phyloP scores from a whole-genome alignment of 257 asterid species.

The Nicotiana benthamiana region DNA sequence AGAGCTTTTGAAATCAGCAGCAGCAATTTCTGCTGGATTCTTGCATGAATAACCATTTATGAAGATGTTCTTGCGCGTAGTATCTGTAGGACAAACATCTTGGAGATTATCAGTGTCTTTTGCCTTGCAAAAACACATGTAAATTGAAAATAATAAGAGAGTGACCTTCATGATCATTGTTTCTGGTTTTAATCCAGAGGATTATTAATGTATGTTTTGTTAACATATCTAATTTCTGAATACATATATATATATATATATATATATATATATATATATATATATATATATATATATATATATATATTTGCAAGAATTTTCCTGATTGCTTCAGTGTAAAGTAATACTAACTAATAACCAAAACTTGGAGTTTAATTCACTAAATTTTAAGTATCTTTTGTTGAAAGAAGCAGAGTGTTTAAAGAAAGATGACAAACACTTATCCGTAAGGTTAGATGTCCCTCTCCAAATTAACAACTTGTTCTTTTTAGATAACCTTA shows the following conservation, averaged over 20 bases:
- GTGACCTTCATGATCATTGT: conserved; percentile 8
- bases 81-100: conserved; percentile 53
- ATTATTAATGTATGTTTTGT: neutral
- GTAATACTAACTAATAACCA: conserved; percentile 25
- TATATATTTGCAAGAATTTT: no score
- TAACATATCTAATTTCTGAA: neutral
- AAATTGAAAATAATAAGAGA: conserved; percentile 13
- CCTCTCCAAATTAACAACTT: conserved; percentile 8
- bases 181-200: neutral
- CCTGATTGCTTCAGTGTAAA: conserved; percentile 28
- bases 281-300: no score
- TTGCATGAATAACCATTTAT: conserved; percentile 68
- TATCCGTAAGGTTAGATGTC: conserved; percentile 34
- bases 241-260: conserved; percentile 3
- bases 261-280: no score
- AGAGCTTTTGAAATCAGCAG: conserved; percentile 63
- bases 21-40: conserved; percentile 29
- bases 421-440: conserved; percentile 28
- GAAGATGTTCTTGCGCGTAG: conserved; percentile 18
- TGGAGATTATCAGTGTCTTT: conserved; percentile 44
- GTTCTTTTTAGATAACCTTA: neutral
- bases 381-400: conserved; percentile 37
- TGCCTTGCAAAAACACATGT: conserved; percentile 10
- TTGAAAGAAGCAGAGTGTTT: conserved; percentile 27
- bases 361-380: conserved; percentile 70